Evolutionary conservation across 1,284 basidiomycete species (phyloP), one percentile per base, ranked within the genome.

Genomic region (Xanthoconium separans): DNA sequence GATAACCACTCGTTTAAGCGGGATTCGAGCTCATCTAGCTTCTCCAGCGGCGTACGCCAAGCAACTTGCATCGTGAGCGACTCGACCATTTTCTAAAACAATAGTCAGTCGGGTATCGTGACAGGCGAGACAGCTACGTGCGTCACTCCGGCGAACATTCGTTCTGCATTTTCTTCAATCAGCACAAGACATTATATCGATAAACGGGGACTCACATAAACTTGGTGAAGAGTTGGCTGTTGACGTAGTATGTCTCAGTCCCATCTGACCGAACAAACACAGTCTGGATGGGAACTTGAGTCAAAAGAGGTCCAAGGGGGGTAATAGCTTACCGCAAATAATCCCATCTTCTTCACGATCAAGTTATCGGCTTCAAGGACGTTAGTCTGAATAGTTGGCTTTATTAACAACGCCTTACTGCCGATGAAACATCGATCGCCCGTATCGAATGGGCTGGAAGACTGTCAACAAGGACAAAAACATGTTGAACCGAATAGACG

Each of bases 211-310:
- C 82, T 55, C 62, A 85, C 85, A 90, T 88, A 68, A 89, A 87
- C 64, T 85, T 86, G 51, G 68, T 79, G 67, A 85, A 87, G 15
- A 89, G 73, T 59, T 84, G 83, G 59, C 84, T 87, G 72, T 89
- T 90, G 71, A 84, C 89, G 63, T 89, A 89, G 62, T 90, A 90
- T 10, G 85, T 82, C 63, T 88, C 84, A 10, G 84, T 85, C 15
- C 87, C 87, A 61, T 90, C 87, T 6, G 76, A 63, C 24, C 86
- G 82, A 24, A 77, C 68, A 61, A 89, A 89, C 22, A 85, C 77
- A 2, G 87, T 89, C 77, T 83, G 53, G 12, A 31, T 12, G 39
- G 24, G 33, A 30, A 15, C 7, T 22, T 67, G 37, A 68, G 51
- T 13, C 18, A 36, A 29, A 33, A 22, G 13, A 27, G 53, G 47